Evolutionary conservation across 176 grass and related monocot genomes (phyloP).

Genomic region (Oryza meridionalis): DNA sequence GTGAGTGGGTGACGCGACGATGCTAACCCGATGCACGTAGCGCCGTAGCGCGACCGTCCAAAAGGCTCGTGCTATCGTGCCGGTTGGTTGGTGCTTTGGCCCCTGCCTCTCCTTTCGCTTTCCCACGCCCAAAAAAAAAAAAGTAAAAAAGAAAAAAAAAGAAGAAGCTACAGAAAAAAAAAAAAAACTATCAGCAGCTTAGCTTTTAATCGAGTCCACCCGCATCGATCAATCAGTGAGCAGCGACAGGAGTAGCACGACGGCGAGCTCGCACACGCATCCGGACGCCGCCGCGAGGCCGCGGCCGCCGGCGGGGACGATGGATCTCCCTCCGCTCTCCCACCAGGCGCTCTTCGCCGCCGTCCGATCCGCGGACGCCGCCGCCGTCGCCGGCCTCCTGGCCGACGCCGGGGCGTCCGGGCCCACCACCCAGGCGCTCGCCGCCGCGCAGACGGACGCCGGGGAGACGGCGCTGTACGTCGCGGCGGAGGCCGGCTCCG

Average conservation of each 20-base stretch:
- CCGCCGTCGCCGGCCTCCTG: slow-evolving; percentile 61
- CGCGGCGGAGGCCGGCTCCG: slow-evolving; percentile 69
- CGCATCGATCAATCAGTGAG: slow-evolving; percentile 31
- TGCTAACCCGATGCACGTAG: neutral
- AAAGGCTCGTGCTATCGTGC: neutral
- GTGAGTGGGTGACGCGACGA: neutral
- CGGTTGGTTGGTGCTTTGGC: neutral
- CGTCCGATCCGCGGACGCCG: slow-evolving; percentile 77
- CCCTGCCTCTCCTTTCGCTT: neutral
- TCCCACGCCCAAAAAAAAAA: neutral
- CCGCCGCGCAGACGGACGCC: slow-evolving; percentile 69
- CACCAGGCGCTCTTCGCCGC: slow-evolving; percentile 82
- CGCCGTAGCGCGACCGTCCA: neutral
- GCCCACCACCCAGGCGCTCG: slow-evolving; percentile 33
- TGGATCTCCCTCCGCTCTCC: slow-evolving; percentile 83
- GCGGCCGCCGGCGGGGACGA: neutral
- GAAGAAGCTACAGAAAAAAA: neutral
- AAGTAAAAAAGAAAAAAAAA: neutral
- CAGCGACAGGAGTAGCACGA: neutral
- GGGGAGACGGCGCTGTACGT: slow-evolving; percentile 93
- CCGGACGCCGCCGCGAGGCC: neutral
- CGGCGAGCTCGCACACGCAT: neutral
- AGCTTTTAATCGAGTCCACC: slow-evolving; percentile 34
- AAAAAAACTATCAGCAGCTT: neutral
- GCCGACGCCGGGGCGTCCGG: slow-evolving; percentile 37